Percentiles rank a stretch among this genome's conserved stretches.
phyloP scores from a whole-genome alignment of 2,329 filamentous ascomycete species.

The Orbilia quercus region DNA sequence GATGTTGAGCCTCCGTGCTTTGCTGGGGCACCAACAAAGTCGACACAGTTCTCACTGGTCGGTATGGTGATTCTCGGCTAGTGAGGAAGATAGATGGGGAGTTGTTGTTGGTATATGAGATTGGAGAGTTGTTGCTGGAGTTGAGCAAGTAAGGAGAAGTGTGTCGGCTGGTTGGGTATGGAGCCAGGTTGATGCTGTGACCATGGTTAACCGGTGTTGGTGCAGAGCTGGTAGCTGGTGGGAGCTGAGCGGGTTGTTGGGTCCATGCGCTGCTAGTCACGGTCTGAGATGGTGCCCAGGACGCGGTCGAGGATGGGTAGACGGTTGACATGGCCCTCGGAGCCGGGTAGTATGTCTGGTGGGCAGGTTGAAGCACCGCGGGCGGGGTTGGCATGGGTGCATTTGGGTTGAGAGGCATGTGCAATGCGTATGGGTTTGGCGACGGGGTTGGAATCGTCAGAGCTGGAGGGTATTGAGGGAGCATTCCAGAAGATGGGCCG shows the following conservation, averaged over 20 bases:
- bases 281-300: slow-evolving; percentile 66
- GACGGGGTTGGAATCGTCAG: slow-evolving; percentile 67
- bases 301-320: slow-evolving; percentile 71
- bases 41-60: slow-evolving; percentile 87
- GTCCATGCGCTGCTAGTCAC: slow-evolving; percentile 62
- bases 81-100: slow-evolving; percentile 89
- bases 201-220: slow-evolving; percentile 58
- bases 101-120: slow-evolving; percentile 68
- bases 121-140: slow-evolving; percentile 64
- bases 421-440: slow-evolving; percentile 61
- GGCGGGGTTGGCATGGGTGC: slow-evolving; percentile 59
- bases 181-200: slow-evolving; percentile 42
- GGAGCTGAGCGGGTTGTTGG: slow-evolving; percentile 59
- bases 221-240: slow-evolving; percentile 61
- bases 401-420: slow-evolving; percentile 66
- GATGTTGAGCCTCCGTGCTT: slow-evolving; percentile 76
- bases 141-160: slow-evolving; percentile 59
- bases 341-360: slow-evolving; percentile 64
- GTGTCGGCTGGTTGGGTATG: slow-evolving; percentile 56
- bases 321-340: slow-evolving; percentile 80
- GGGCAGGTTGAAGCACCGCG: slow-evolving; percentile 47
- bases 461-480: slow-evolving; percentile 67
- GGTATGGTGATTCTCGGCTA: slow-evolving; percentile 90
- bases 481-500: slow-evolving; percentile 58
- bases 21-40: slow-evolving; percentile 87